phyloP scores from a whole-genome alignment of 1,284 basidiomycete species.

The Puccinia polysora region DNA sequence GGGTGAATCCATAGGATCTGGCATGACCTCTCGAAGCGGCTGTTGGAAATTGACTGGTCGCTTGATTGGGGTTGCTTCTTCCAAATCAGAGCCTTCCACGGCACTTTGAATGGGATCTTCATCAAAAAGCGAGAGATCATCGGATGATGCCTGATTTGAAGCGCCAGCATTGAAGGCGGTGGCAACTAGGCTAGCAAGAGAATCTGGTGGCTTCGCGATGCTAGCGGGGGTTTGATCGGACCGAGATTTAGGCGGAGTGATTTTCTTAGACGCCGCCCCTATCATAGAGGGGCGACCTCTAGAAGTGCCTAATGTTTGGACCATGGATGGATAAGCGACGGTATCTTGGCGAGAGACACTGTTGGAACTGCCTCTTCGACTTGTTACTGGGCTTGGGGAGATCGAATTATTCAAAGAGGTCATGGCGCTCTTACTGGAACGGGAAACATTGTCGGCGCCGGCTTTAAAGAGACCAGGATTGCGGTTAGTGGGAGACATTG shows the following conservation, averaged over 20 bases:
- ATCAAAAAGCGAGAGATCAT: conserved; percentile 32
- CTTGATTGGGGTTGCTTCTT: conserved; percentile 26
- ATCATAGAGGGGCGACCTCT: neutral
- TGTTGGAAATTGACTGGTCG: neutral
- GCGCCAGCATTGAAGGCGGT: neutral
- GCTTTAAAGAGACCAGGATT: conserved; percentile 2
- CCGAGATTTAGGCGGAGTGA: neutral
- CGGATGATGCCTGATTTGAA: conserved; percentile 20
- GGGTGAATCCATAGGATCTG: neutral
- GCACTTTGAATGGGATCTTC: conserved; percentile 26
- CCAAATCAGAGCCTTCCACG: conserved; percentile 12
- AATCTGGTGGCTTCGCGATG: conserved; percentile 3
- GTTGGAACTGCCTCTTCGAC: conserved; percentile 13
- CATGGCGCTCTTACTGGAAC: neutral
- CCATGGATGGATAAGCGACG: neutral
- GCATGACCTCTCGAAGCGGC: neutral
- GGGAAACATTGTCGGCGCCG: neutral
- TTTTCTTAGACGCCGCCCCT: neutral
- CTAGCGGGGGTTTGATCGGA: neutral
- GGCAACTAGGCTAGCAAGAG: neutral
- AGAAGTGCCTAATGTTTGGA: neutral
- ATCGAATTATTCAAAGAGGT: conserved; percentile 9
- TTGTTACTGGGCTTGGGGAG: neutral
- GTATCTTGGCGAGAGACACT: neutral
- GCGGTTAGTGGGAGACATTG: conserved; percentile 17